Percentiles rank a stretch among this genome's conserved stretches.
Evolutionary conservation across 2,329 filamentous ascomycete genomes (phyloP).

Genomic region (Acrocalymma vagum): DNA sequence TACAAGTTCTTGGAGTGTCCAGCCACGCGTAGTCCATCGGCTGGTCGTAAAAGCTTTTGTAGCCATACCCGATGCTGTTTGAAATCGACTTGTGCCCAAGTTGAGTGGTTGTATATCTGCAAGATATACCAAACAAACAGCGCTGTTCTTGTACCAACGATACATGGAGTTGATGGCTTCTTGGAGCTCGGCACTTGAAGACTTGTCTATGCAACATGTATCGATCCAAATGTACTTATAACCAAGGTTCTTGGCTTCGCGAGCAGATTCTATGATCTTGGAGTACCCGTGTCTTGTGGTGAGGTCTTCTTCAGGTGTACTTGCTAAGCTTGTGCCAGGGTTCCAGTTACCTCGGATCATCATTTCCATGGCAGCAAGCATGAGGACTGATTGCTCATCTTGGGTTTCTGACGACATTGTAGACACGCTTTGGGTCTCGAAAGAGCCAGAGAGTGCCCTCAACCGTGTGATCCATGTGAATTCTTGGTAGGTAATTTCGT

Average conservation of each 20-base stretch:
- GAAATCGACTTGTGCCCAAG: constrained; percentile 3
- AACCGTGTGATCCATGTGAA: constrained; percentile 25
- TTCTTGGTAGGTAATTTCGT: constrained; percentile 28
- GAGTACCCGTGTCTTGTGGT: constrained; percentile 24
- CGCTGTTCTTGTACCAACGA: constrained; percentile 29
- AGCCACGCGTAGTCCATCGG: constrained; percentile 36
- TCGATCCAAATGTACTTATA: constrained; percentile 34
- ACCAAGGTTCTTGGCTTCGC: constrained; percentile 16
- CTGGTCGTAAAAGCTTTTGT: constrained; percentile 23
- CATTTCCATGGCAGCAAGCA: constrained; percentile 28
- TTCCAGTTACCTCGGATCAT: constrained; percentile 19
- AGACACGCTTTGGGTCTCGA: constrained; percentile 7
- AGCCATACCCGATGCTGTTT: constrained; percentile 22
- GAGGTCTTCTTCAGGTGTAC: constrained; percentile 21
- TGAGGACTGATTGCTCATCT: constrained; percentile 17
- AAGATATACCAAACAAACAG: constrained; percentile 29
- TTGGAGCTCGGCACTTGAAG: constrained; percentile 27
- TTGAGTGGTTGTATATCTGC: constrained; percentile 19
- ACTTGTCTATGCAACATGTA: constrained; percentile 35
- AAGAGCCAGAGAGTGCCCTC: constrained; percentile 11
- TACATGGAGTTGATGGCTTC: constrained; percentile 39
- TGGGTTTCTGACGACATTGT: constrained; percentile 7
- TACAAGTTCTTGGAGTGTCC: constrained; percentile 40
- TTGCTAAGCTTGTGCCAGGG: constrained; percentile 8
- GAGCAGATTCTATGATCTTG: constrained; percentile 25